phyloP scores from a whole-genome alignment of 768 basidiomycete species.

The Boletus insuetus region DNA sequence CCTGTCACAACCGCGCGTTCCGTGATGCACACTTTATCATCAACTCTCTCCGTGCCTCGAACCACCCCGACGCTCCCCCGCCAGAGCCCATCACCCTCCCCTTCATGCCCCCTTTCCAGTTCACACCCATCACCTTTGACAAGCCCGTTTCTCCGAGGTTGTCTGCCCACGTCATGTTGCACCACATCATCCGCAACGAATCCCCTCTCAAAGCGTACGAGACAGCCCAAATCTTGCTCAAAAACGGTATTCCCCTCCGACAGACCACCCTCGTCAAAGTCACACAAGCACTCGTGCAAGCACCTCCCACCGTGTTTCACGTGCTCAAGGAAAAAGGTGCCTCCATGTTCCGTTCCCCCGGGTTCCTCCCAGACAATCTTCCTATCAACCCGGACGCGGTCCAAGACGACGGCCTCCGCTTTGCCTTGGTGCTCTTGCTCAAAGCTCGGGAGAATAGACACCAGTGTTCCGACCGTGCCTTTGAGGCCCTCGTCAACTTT shows the following conservation, averaged over 20 bases:
- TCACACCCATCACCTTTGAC: conserved; percentile 46
- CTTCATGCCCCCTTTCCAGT: conserved; percentile 31
- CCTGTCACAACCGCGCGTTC: conserved; percentile 41
- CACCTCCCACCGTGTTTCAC: conserved; percentile 23
- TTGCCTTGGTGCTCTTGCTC: conserved; percentile 52
- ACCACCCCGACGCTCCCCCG: neutral
- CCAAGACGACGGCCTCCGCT: conserved; percentile 39
- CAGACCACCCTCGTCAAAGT: conserved; percentile 48
- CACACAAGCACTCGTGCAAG: conserved; percentile 14
- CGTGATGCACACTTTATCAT: conserved; percentile 55
- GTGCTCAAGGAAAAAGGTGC: conserved; percentile 17
- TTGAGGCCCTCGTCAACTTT: conserved; percentile 55
- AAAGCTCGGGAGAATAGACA: conserved; percentile 54
- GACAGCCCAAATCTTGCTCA: conserved; percentile 52
- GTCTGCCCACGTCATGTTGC: conserved; percentile 61
- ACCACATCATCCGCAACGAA: conserved; percentile 57
- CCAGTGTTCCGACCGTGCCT: conserved; percentile 57
- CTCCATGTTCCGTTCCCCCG: conserved; percentile 16
- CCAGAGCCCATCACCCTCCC: conserved; percentile 16
- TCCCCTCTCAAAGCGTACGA: conserved; percentile 45
- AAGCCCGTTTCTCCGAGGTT: conserved; percentile 55
- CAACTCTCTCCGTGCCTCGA: conserved; percentile 52
- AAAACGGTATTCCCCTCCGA: conserved; percentile 49
- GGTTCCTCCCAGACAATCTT: conserved; percentile 18
- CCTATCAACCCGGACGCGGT: conserved; percentile 36